A percentile compares a stretch with the other conserved stretches of the same genome.
phyloP scores from a whole-genome alignment of 805 yeast species.

The Kodamaea lidongshanica region DNA sequence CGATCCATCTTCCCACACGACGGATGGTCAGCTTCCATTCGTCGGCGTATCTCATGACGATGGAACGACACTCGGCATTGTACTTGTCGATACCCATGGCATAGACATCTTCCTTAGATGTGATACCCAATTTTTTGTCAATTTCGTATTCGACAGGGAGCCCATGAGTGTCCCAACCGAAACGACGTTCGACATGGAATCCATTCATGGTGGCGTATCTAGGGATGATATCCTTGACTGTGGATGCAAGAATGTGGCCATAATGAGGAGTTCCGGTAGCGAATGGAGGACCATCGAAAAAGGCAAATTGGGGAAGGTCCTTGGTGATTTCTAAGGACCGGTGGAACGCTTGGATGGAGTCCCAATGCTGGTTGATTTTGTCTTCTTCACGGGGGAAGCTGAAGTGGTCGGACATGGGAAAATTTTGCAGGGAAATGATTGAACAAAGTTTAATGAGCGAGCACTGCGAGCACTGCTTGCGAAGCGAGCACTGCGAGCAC shows the following conservation, averaged over 20 bases:
- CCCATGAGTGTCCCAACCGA: constrained; percentile 99
- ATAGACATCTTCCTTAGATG: constrained; percentile 91
- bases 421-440: no score
- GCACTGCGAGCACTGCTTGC: no score
- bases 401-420: constrained; percentile 26
- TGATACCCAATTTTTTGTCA: constrained; percentile 93
- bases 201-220: constrained; percentile 98
- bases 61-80: constrained; percentile 89
- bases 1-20: constrained; percentile 98
- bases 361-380: constrained; percentile 73
- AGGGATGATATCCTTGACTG: constrained; percentile 95
- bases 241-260: constrained; percentile 95
- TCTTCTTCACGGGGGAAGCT: constrained; percentile 90
- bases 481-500: no score
- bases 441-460: no score
- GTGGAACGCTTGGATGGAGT: constrained; percentile 90
- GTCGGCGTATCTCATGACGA: constrained; percentile 94
- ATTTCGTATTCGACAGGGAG: constrained; percentile 97
- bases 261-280: constrained; percentile 99
- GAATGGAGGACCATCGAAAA: constrained; percentile 98
- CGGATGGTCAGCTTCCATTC: constrained; percentile 94
- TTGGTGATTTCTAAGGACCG: constrained; percentile 75
- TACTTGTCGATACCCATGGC: constrained; percentile 89
- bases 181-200: constrained; percentile 89
- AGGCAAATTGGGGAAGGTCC: constrained; percentile 82